Conservation (phyloP, 345 rosid genomes). For the Hevea brasiliensis region DNA sequence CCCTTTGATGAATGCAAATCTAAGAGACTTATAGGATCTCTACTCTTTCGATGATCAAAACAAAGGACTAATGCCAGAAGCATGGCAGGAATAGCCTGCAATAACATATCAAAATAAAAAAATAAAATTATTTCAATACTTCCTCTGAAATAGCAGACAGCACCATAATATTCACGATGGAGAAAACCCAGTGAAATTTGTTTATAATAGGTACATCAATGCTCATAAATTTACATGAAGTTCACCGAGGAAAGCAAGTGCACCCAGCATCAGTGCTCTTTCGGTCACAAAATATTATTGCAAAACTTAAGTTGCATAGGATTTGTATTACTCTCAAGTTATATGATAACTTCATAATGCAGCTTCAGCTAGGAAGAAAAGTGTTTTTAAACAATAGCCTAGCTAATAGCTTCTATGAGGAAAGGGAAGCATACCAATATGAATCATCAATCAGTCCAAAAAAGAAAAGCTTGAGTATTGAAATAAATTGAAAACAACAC, state of each 20-base stretch:
- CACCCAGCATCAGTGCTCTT: too few relatives aligned
- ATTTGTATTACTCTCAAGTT: background rate
- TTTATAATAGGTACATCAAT: background rate
- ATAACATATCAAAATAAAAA: slow-evolving; percentile 20
- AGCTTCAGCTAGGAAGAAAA: background rate
- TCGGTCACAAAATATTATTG: background rate
- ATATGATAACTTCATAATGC: background rate
- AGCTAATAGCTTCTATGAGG: background rate
- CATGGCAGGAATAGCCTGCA: slow-evolving; percentile 97
- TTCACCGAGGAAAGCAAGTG: too few relatives aligned
- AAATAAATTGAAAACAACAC: background rate
- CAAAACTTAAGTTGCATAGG: background rate
- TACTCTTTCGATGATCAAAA: slow-evolving; percentile 80
- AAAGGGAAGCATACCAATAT: background rate
- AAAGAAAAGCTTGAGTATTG: background rate
- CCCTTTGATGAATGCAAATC: slow-evolving; percentile 75
- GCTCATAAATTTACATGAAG: too few relatives aligned
- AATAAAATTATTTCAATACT: background rate
- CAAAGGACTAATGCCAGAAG: slow-evolving; percentile 83
- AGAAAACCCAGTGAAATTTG: background rate
- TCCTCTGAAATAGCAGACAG: too few relatives aligned
- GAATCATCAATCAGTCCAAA: background rate
- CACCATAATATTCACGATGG: too few relatives aligned
- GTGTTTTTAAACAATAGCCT: background rate
- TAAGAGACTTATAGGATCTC: slow-evolving; percentile 63